Evolutionary conservation across 352 stramenopile species (phyloP).

Genomic region (Phytophthora palmivora): DNA sequence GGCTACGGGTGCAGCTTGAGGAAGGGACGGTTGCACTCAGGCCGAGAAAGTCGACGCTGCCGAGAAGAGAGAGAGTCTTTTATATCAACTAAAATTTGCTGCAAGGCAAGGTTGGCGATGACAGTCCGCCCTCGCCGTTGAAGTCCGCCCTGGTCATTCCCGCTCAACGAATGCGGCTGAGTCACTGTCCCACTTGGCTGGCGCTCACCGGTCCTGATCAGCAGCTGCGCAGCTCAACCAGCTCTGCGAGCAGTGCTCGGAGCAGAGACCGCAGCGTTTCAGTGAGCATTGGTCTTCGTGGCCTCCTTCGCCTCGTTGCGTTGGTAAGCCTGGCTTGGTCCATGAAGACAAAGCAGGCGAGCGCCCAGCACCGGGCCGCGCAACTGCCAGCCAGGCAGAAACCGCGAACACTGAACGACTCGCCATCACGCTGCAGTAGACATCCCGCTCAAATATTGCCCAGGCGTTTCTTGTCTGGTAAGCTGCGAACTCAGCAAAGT

Average conservation of each 20-base stretch:
- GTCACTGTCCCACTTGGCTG: slow-evolving; percentile 27
- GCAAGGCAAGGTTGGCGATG: slow-evolving; percentile 7
- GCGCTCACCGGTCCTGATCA: slow-evolving; percentile 29
- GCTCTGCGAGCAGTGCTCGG: not conserved
- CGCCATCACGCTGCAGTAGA: slow-evolving; percentile 5
- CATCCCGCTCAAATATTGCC: slow-evolving; percentile 19
- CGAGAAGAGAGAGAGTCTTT: not conserved
- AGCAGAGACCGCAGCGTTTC: slow-evolving; percentile 3
- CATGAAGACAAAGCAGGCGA: slow-evolving; percentile 7
- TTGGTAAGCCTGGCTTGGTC: too few relatives aligned
- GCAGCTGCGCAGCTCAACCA: slow-evolving; percentile 16
- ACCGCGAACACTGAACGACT: slow-evolving; percentile 15
- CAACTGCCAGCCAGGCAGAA: slow-evolving; percentile 27
- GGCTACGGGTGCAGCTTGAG: slow-evolving; percentile 4
- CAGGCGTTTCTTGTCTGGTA: not conserved
- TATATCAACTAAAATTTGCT: too few relatives aligned
- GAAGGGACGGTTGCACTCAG: slow-evolving; percentile 20
- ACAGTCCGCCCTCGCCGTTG: slow-evolving; percentile 18
- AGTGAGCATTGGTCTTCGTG: not conserved
- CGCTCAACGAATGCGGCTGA: slow-evolving; percentile 15
- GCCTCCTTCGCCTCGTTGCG: too few relatives aligned
- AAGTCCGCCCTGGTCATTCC: slow-evolving; percentile 13
- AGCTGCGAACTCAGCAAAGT: not conserved
- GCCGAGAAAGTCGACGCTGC: not conserved
- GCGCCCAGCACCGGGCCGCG: slow-evolving; percentile 15